These are phyloP conservation scores for Tubosaeta brunneosetosa DNA, from an alignment of 768 basidiomycete genomes.

Conservation along the genomic window DNA sequence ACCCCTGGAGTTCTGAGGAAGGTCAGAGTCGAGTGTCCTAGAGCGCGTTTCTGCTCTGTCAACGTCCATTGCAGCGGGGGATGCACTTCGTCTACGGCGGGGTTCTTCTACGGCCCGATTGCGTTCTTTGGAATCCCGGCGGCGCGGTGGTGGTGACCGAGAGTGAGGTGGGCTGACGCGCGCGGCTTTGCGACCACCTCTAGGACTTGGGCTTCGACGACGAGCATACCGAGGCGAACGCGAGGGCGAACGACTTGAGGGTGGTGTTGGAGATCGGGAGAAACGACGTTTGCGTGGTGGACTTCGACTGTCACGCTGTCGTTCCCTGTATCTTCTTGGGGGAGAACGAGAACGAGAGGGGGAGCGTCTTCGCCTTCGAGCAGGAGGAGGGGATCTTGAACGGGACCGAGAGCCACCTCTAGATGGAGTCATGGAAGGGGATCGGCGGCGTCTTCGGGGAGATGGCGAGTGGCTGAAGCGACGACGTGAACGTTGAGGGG, in stretches of 20 bases:
- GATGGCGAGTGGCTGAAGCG: constrained; percentile 26
- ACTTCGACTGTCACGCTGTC: constrained; percentile 29
- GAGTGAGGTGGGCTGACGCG: constrained; percentile 33
- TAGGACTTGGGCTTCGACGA: constrained; percentile 42
- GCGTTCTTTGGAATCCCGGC: constrained; percentile 28
- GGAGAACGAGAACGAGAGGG: constrained; percentile 29
- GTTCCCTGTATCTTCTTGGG: constrained; percentile 23
- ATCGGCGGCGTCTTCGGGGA: constrained; percentile 25
- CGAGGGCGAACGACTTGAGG: constrained; percentile 40
- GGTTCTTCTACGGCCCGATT: constrained; percentile 12
- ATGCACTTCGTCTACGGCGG: constrained; percentile 27
- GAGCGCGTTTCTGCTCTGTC: constrained; percentile 20
- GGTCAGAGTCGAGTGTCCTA: constrained; percentile 26
- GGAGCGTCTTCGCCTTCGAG: constrained; percentile 35
- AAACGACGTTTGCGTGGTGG: constrained; percentile 37
- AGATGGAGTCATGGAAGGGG: constrained; percentile 33
- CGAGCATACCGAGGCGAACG: constrained; percentile 36
- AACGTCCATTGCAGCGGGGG: constrained; percentile 22
- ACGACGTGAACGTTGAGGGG: constrained; percentile 21
- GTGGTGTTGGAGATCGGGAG: constrained; percentile 45
- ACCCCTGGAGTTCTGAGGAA: constrained; percentile 31
- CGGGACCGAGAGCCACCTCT: constrained; percentile 38
- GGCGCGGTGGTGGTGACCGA: constrained; percentile 31
- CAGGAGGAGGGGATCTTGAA: constrained; percentile 39
- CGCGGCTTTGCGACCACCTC: constrained; percentile 26